These are phyloP conservation scores for Penicillium waksmanii DNA, from an alignment of 495 filamentous ascomycete species.

Conservation along the genomic window DNA sequence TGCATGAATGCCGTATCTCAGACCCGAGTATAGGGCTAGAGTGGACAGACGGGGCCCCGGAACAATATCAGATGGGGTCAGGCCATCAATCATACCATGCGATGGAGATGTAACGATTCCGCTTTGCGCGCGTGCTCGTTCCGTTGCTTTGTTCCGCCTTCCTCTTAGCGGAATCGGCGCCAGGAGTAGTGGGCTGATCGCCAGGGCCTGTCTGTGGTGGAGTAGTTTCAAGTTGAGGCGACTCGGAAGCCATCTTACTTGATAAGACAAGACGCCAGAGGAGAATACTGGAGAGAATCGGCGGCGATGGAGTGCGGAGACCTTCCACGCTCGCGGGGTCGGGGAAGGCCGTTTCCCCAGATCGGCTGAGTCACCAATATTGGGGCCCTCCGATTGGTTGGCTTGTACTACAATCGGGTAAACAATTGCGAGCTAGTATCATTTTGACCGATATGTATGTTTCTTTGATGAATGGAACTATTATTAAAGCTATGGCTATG, in stretches of 20 bases:
- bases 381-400: constrained; percentile 10
- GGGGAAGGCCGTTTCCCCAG: constrained; percentile 44
- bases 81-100: constrained; percentile 68
- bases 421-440: background rate
- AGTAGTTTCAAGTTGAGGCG: constrained; percentile 38
- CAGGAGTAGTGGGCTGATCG: constrained; percentile 28
- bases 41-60: constrained; percentile 3
- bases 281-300: constrained; percentile 18
- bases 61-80: constrained; percentile 16
- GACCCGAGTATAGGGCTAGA: background rate
- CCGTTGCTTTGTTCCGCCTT: constrained; percentile 53
- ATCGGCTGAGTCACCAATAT: constrained; percentile 34
- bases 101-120: constrained; percentile 84
- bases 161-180: constrained; percentile 47
- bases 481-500: background rate
- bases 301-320: constrained; percentile 43
- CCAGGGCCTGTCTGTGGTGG: constrained; percentile 27
- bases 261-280: constrained; percentile 8
- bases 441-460: background rate
- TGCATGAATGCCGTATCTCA: constrained; percentile 2
- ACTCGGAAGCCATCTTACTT: constrained; percentile 44
- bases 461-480: background rate
- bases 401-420: constrained; percentile 1
- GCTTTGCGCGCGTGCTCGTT: constrained; percentile 55
- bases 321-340: constrained; percentile 42